These are phyloP conservation scores for Pythium plurisporium DNA, from an alignment of 352 stramenopile genomes.

Conservation along the genomic window DNA sequence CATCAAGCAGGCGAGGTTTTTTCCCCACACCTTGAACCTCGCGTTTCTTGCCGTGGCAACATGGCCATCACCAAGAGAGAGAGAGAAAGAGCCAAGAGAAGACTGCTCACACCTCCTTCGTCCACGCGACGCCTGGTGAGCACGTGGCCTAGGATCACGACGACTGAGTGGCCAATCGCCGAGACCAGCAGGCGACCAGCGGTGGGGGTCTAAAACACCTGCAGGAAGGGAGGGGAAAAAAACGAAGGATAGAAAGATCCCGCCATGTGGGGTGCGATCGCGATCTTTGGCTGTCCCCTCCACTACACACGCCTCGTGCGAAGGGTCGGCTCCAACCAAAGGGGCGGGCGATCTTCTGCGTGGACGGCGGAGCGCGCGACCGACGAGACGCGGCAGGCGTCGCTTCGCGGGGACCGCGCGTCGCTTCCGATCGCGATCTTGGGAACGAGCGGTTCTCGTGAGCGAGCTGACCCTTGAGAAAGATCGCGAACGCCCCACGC, in stretches of 20 bases:
- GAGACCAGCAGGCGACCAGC: not conserved
- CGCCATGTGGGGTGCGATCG: not conserved
- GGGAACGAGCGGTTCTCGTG: not conserved
- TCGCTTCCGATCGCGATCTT: constrained; percentile 16
- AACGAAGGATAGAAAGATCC: constrained; percentile 7
- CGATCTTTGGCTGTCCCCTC: not conserved
- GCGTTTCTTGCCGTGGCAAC: too few relatives aligned
- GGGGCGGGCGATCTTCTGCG: constrained; percentile 13
- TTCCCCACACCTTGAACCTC: too few relatives aligned
- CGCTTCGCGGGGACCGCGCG: not conserved
- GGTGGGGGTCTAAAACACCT: too few relatives aligned
- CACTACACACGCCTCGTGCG: too few relatives aligned
- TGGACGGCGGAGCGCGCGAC: constrained; percentile 5
- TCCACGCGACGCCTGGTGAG: too few relatives aligned
- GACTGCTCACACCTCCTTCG: too few relatives aligned
- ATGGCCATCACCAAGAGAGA: too few relatives aligned
- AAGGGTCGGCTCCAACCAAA: too few relatives aligned
- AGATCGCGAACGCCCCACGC: not conserved
- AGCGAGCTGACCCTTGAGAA: not conserved
- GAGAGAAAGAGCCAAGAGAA: too few relatives aligned
- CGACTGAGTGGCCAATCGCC: not conserved
- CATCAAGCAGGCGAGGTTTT: too few relatives aligned
- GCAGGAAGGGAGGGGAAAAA: too few relatives aligned
- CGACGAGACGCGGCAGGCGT: constrained; percentile 7
- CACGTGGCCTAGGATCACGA: too few relatives aligned